Percentiles rank a stretch among this genome's conserved stretches.
Conservation (phyloP, 768 basidiomycete genomes). For the Suillus subluteus region DNA sequence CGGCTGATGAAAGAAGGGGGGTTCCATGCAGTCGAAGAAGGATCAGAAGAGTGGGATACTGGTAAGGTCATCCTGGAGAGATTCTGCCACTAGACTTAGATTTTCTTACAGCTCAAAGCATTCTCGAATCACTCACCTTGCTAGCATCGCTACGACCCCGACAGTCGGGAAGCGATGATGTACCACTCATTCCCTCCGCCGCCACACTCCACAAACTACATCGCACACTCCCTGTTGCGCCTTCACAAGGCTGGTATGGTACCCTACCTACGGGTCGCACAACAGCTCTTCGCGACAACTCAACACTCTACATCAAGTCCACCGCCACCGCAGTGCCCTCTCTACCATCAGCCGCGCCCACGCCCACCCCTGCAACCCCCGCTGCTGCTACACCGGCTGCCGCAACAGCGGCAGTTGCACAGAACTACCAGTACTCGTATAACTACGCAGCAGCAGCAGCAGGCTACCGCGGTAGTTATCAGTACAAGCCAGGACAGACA, state of each 20-base stretch:
- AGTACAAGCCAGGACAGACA: constrained; percentile 44
- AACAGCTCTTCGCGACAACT: constrained; percentile 73
- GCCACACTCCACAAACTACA: constrained; percentile 72
- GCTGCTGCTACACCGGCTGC: constrained; percentile 25
- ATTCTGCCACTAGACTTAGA: constrained; percentile 19
- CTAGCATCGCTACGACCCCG: constrained; percentile 77
- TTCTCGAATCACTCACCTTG: constrained; percentile 68
- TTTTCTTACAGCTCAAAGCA: constrained; percentile 61
- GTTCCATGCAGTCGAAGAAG: constrained; percentile 57
- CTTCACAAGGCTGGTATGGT: constrained; percentile 73
- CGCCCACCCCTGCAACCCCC: constrained; percentile 37
- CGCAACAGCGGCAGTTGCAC: constrained; percentile 29
- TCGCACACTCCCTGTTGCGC: constrained; percentile 62
- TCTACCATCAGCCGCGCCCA: constrained; percentile 36
- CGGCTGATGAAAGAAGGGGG: constrained; percentile 54
- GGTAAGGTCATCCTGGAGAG: constrained; percentile 49
- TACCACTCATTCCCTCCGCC: constrained; percentile 63
- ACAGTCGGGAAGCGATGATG: constrained; percentile 41
- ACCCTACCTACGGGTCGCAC: constrained; percentile 61
- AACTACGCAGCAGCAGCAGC: constrained; percentile 40
- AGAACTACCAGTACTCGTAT: constrained; percentile 39
- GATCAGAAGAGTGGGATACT: constrained; percentile 82
- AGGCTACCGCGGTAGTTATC: constrained; percentile 33
- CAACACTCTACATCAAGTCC: constrained; percentile 67
- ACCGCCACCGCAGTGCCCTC: constrained; percentile 40